phyloP scores from a whole-genome alignment of 2,329 filamentous ascomycete genomes.

The Penicillium digitatum region DNA sequence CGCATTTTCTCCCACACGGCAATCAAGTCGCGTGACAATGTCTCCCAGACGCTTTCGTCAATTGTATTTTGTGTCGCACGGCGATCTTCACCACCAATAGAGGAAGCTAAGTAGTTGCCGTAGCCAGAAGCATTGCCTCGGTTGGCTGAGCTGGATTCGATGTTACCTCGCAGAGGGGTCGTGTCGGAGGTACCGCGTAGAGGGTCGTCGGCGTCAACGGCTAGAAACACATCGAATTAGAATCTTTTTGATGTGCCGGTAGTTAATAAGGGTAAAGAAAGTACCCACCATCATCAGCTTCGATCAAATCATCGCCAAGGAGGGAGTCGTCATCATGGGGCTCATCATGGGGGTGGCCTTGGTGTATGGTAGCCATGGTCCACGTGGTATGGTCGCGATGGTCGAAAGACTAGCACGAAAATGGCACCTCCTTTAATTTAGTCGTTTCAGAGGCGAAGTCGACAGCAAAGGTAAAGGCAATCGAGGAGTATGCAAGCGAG shows the following conservation, averaged over 20 bases:
- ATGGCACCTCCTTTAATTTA: constrained; percentile 11
- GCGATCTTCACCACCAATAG: constrained; percentile 89
- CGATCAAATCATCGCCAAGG: constrained; percentile 69
- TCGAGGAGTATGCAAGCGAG: constrained; percentile 13
- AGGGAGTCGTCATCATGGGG: constrained; percentile 60
- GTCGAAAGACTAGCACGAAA: constrained; percentile 8
- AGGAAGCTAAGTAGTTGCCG: constrained; percentile 79
- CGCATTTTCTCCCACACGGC: constrained; percentile 98
- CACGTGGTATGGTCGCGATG: constrained; percentile 1
- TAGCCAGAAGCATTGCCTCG: constrained; percentile 56
- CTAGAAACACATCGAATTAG: constrained; percentile 40
- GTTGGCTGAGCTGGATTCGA: constrained; percentile 55
- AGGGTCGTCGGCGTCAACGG: constrained; percentile 90
- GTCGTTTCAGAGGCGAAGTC: constrained; percentile 3
- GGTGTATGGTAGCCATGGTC: constrained; percentile 39
- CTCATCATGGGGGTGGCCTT: constrained; percentile 52
- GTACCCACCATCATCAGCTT: constrained; percentile 68
- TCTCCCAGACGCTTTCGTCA: constrained; percentile 96
- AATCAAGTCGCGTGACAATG: constrained; percentile 82
- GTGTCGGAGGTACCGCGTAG: constrained; percentile 65
- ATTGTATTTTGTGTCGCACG: constrained; percentile 87
- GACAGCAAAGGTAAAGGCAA: constrained; percentile 7
- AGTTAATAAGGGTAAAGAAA: neutral
- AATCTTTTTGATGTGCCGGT: neutral
- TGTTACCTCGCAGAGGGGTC: constrained; percentile 79